Evolutionary conservation across 2,329 filamentous ascomycete species (phyloP), one percentile per base, ranked within the genome.

Genomic region (Penicillium crustosum): DNA sequence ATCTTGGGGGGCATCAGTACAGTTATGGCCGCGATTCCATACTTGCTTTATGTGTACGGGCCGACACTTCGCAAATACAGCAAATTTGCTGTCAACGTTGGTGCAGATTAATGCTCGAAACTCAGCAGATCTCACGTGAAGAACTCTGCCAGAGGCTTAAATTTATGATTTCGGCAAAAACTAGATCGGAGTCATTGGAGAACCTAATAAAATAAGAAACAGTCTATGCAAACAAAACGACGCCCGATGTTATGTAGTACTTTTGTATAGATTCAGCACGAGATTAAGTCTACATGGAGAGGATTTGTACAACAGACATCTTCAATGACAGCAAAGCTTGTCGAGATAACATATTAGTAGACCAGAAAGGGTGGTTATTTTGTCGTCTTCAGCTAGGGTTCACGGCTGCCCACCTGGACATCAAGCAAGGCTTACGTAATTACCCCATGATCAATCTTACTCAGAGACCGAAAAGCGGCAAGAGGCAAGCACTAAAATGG

Each of bases 1-100:
- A 73, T 79, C 13, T 50, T 78, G 29, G 77, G 63, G 0, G 60
- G 55, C 42, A 63, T 80, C 4, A 72, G 68, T 48, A 56, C 71
- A 1, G 36, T 73, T 2, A 64, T 80, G 64, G 66, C 73, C 5
- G 73, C 76, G 1, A 66, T 81, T 0, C 79, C 79, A 4, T 80
- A 67, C 21, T 4, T 66, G 45, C 52, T 65, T 1, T 65, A 57
- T 41, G 31, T 53, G 5, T 61, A 56, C 23, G 59, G 59, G 5
- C 59, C 58, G 6, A 35, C 27, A 12, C 58, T 61, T 31, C 58
- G 58, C 21, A 48, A 33, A 9, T 35, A 38, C 33, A 53, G 51
- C 25, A 47, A 41, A 12, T 44, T 31, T 29, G 51, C 51, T 21
- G 51, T 53, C 12, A 47, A 48, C 10, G 7, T 29, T 10, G 43